phyloP scores from a whole-genome alignment of 75 land plant genomes.

The Picea glauca region DNA sequence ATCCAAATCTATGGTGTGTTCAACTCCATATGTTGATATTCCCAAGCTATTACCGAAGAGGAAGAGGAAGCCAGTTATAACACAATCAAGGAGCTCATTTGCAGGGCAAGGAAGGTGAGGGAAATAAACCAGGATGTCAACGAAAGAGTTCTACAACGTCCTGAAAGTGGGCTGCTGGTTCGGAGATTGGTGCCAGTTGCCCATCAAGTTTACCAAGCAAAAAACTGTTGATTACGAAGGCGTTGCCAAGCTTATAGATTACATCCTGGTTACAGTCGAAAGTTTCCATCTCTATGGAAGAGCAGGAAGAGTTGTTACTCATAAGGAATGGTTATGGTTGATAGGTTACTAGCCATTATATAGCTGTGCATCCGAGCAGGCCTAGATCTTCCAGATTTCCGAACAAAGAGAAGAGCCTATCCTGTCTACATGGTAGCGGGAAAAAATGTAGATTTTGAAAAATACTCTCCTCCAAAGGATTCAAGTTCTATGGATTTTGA shows the following conservation, averaged over 20 bases:
- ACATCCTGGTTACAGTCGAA: constrained; percentile 72
- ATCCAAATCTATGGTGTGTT: no score
- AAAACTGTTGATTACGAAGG: constrained; percentile 47
- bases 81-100: constrained; percentile 56
- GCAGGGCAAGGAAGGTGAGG: constrained; percentile 46
- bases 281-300: constrained; percentile 83
- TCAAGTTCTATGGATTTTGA: no score
- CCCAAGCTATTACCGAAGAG: constrained; percentile 51
- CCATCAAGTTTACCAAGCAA: constrained; percentile 58
- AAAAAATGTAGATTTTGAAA: no score
- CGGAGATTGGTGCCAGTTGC: constrained; percentile 66
- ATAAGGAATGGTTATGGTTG: constrained; percentile 51
- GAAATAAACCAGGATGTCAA: constrained; percentile 29
- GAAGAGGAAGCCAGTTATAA: constrained; percentile 78
- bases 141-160: constrained; percentile 48
- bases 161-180: constrained; percentile 75
- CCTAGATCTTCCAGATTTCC: no score
- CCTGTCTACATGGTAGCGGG: no score
- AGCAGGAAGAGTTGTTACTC: constrained; percentile 55
- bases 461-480: no score
- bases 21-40: constrained; percentile 70
- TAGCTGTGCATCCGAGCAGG: no score
- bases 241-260: constrained; percentile 58
- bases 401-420: no score
- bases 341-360: no score